A percentile compares a stretch with the other conserved stretches of the same genome.
These are phyloP conservation scores for Corinectria fuckeliana DNA, from an alignment of 2,329 filamentous ascomycete species.

Conservation along the genomic window DNA sequence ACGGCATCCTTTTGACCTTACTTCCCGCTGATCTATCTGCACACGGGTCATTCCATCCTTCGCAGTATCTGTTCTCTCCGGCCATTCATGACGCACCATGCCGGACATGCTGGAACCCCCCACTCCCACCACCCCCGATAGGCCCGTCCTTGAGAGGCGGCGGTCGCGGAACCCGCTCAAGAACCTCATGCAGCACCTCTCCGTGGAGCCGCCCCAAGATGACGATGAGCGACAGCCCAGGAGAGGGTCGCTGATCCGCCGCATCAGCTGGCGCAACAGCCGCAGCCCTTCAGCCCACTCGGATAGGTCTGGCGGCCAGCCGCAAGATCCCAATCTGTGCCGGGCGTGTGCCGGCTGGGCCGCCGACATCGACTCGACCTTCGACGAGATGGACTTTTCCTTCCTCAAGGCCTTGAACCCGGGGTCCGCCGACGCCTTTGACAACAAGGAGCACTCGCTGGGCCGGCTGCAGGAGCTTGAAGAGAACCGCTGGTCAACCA, in stretches of 20 bases:
- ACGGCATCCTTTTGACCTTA: slow-evolving; percentile 25
- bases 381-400: slow-evolving; percentile 41
- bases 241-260: slow-evolving; percentile 44
- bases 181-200: slow-evolving; percentile 48
- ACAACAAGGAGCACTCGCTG: slow-evolving; percentile 41
- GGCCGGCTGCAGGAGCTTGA: slow-evolving; percentile 38
- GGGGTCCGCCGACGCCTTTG: slow-evolving; percentile 40
- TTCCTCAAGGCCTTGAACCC: slow-evolving; percentile 40
- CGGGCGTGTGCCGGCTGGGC: slow-evolving; percentile 42
- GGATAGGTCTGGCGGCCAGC: slow-evolving; percentile 37
- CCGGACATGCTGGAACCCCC: slow-evolving; percentile 39
- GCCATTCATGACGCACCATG: slow-evolving; percentile 30
- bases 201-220: slow-evolving; percentile 41
- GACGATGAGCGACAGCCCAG: slow-evolving; percentile 37
- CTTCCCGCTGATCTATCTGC: slow-evolving; percentile 5
- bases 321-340: slow-evolving; percentile 42
- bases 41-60: not conserved
- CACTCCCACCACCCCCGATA: slow-evolving; percentile 31
- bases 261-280: slow-evolving; percentile 45
- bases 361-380: slow-evolving; percentile 42
- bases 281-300: slow-evolving; percentile 46
- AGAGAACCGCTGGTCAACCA: slow-evolving; percentile 42
- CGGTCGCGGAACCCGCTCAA: slow-evolving; percentile 45
- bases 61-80: not conserved
- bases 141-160: slow-evolving; percentile 39